Evolutionary conservation across 1,284 basidiomycete genomes (phyloP), one percentile per base, ranked within the genome.

Genomic region (Cryptococcus sp.): DNA sequence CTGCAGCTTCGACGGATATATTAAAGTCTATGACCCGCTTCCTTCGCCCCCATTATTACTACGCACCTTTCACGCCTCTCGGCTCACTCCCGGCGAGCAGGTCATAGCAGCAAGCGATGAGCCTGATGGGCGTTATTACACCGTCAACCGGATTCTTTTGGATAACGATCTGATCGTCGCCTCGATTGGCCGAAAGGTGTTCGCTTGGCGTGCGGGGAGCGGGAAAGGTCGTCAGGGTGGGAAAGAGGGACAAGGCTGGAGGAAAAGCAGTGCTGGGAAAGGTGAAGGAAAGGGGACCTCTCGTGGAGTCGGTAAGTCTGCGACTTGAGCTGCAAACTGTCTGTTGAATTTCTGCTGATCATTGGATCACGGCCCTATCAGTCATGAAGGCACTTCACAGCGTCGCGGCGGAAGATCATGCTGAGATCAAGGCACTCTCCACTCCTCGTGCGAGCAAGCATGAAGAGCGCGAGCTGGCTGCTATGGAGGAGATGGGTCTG

Each of bases 121-220:
- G 27, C 61, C 60, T 13, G 67, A 68, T 11, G 70, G 72, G 5
- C 52, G 56, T 46, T 66, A 59, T 38, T 71, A 72, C 56, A 75
- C 70, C 17, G 70, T 75, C 39, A 79, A 79, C 60, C 68, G 75
- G 41, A 65, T 78, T 35, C 65, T 77, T 11, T 60, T 78, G 20
- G 76, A 77, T 50, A 73, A 77, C 49, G 77, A 78, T 55, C 60
- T 78, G 41, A 54, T 78, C 27, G 69, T 76, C 1, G 76, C 75
- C 1, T 62, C 64, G 23, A 69, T 79, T 17, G 77, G 77, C 5
- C 53, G 70, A 16, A 72, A 68, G 23, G 70, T 79, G 3, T 67
- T 76, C 38, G 70, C 70, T 11, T 79, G 77, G 77, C 61, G 70
- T 17, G 75, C 77, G 0, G 75, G 76, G 3, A 69, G 62, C 3